phyloP scores from a whole-genome alignment of 225 moss, liverwort and hornwort species.

The Thuidium tamariscinum region DNA sequence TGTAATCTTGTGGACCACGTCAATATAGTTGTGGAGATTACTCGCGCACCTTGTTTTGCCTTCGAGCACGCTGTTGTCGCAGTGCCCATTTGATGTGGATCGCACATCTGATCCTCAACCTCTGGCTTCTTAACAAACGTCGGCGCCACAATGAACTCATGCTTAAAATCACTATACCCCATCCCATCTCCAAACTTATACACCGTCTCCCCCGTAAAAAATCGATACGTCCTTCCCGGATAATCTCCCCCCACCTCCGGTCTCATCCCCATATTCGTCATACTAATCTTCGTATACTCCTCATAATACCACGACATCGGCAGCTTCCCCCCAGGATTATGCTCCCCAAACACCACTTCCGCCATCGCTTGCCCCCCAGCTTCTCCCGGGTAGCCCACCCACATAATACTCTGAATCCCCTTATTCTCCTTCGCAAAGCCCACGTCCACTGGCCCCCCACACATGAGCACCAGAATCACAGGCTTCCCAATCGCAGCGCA shows the following conservation, averaged over 20 bases:
- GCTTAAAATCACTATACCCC: neutral
- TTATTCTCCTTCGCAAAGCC: slow-evolving; percentile 53
- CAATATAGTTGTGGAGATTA: neutral
- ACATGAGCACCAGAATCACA: slow-evolving; percentile 74
- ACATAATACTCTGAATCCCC: slow-evolving; percentile 62
- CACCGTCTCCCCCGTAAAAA: slow-evolving; percentile 24
- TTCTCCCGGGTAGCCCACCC: slow-evolving; percentile 88
- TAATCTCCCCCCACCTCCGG: slow-evolving; percentile 26
- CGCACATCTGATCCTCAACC: neutral
- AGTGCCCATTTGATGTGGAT: neutral
- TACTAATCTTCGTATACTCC: slow-evolving; percentile 40
- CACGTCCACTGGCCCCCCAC: slow-evolving; percentile 75
- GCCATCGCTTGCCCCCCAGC: slow-evolving; percentile 82
- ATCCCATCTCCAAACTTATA: neutral
- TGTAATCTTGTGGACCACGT: too few relatives aligned
- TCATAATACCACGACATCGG: slow-evolving; percentile 80
- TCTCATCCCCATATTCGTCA: slow-evolving; percentile 79
- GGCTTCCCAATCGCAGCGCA: slow-evolving; percentile 39
- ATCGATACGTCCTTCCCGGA: slow-evolving; percentile 75
- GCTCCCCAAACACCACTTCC: slow-evolving; percentile 57
- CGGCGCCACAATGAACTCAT: neutral
- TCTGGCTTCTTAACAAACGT: neutral
- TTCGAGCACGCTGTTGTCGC: neutral
- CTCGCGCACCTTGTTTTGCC: neutral
- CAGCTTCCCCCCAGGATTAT: slow-evolving; percentile 65